Base-by-base conservation (phyloP, 108 stramenopile genomes). In the Nitzschia sp. region DNA sequence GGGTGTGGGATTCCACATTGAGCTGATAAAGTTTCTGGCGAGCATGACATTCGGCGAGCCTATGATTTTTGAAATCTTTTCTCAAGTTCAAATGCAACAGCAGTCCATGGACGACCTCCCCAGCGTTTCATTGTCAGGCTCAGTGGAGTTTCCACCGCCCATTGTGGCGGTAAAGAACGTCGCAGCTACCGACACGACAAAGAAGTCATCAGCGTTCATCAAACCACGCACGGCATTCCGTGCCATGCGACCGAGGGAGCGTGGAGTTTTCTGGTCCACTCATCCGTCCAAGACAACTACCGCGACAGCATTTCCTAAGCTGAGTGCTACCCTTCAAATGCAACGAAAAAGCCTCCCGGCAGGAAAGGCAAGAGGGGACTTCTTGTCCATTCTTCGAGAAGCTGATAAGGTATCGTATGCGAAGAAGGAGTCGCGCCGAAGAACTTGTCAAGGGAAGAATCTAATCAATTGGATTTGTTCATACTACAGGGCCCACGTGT, bases 341-440 rank as follows among this genome's bases (percentile, higher is more conserved):
- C 72, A 77, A 30, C 76, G 96, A 33, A 75, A 80, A 59, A 57
- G 64, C 27, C 79, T 96, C 21, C 96, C 96, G 23, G 92, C 91
- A 11, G 80, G 79, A 19, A 71, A 74, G 15, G 83, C 85, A 32
- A 75, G 87, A 57, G 57, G 53, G 21, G 83, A 85, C 9, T 90
- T 97, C 63, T 63, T 96, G 23, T 29, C 68, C 0, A 58, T 63
- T 23, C 47, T 91, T 75, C 46, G 73, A 19, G 50, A 78, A 35
- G 80, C 88, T 8, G 70, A 78, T 15, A 55, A 50, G 32, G 58
- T 56, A 38, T n/a, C n/a, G n/a, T n/a, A n/a, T n/a, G n/a, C n/a
- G n/a, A n/a, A 80, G 92, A 66, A 21, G 60, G 38, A 9, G 13
- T 41, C 13, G 38, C 9, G 6, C 13, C 38, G 13, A 52, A 6